phyloP scores from a whole-genome alignment of 345 rosid species.

The Camelina hispida region DNA sequence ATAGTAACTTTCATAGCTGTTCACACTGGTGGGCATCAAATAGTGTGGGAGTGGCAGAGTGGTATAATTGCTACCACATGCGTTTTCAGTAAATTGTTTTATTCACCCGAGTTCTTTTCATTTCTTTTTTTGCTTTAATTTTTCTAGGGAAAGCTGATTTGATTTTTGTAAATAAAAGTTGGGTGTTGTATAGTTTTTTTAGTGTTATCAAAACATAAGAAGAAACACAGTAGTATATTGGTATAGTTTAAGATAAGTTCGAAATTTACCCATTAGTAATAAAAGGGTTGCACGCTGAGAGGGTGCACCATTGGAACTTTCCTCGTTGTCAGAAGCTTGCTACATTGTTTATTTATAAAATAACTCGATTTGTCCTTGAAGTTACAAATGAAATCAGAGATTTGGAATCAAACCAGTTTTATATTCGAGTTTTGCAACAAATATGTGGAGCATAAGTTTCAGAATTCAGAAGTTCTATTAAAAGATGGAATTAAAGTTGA shows the following conservation, averaged over 20 bases:
- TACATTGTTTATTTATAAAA: constrained; percentile 16
- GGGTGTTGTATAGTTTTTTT: neutral
- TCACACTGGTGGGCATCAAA: constrained; percentile 39
- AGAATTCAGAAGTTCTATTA: neutral
- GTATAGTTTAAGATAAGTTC: constrained; percentile 26
- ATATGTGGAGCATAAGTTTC: neutral
- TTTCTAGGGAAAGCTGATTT: constrained; percentile 34
- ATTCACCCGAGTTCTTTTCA: constrained; percentile 36
- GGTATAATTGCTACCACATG: constrained; percentile 47
- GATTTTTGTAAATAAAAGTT: neutral
- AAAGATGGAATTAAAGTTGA: neutral
- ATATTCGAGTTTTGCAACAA: constrained; percentile 12
- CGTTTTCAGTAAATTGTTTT: constrained; percentile 39
- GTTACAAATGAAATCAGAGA: constrained; percentile 18
- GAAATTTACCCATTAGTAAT: constrained; percentile 28
- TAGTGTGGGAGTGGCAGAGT: constrained; percentile 45
- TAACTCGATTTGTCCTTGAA: constrained; percentile 20
- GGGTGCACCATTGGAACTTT: constrained; percentile 39
- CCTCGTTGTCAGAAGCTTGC: constrained; percentile 45
- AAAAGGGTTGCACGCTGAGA: constrained; percentile 39
- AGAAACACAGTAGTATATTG: neutral
- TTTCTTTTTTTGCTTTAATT: neutral
- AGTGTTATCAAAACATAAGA: neutral
- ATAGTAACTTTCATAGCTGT: constrained; percentile 23
- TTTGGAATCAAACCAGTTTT: constrained; percentile 20